Evolutionary conservation across 1,284 basidiomycete genomes (phyloP).

Genomic region (Hypsizygus ulmarius): DNA sequence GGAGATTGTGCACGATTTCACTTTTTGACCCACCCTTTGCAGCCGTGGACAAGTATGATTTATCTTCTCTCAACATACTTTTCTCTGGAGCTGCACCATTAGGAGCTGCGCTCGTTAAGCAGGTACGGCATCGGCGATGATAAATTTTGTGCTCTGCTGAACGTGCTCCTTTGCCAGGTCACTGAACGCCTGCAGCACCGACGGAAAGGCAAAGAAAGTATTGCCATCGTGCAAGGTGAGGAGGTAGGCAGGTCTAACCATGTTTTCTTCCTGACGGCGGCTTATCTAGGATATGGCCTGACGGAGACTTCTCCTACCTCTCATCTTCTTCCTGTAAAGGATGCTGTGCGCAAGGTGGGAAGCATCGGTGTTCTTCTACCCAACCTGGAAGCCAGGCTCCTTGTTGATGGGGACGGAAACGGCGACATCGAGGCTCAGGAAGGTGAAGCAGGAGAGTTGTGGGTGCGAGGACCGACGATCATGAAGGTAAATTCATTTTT

Average conservation of each 20-base stretch:
- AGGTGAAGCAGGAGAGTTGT: constrained; percentile 72
- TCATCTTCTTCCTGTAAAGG: constrained; percentile 41
- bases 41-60: constrained; percentile 69
- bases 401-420: constrained; percentile 56
- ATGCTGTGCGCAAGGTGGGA: constrained; percentile 49
- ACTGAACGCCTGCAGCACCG: constrained; percentile 31
- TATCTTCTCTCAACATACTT: constrained; percentile 59
- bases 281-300: constrained; percentile 62
- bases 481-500: constrained; percentile 60
- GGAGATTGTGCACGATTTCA: not conserved
- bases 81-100: constrained; percentile 85
- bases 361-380: constrained; percentile 74
- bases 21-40: not conserved
- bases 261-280: constrained; percentile 6
- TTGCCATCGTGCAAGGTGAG: constrained; percentile 47
- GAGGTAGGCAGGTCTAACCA: not conserved
- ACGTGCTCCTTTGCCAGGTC: constrained; percentile 26
- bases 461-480: constrained; percentile 73
- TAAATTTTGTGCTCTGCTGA: not conserved
- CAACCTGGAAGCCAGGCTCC: constrained; percentile 75
- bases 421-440: constrained; percentile 50
- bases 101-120: constrained; percentile 55
- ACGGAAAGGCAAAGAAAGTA: constrained; percentile 25
- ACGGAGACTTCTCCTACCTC: constrained; percentile 75
- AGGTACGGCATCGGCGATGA: constrained; percentile 32